Conservation (phyloP, 2,329 filamentous ascomycete species). For the Phyllosticta citribraziliensis region DNA sequence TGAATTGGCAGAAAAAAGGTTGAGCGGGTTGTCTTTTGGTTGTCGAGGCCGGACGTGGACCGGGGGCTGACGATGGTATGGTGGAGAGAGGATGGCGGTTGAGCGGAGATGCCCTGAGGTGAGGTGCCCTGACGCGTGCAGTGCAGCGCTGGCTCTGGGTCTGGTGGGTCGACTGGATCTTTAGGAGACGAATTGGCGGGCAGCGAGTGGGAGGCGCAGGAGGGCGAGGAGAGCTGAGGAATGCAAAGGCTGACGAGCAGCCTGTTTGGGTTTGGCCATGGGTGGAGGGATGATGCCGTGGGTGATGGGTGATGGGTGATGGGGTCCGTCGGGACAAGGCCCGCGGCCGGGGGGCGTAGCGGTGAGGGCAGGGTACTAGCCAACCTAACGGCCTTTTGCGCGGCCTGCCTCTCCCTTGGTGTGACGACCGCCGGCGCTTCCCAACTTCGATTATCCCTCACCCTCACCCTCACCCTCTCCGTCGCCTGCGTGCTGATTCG, state of each 20-base stretch:
- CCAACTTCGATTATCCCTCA: no score
- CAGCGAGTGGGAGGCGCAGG: not conserved
- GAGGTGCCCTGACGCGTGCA: no score
- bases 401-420: no score
- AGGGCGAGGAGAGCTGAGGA: not conserved
- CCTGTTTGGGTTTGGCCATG: not conserved
- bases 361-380: not conserved
- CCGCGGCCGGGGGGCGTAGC: not conserved
- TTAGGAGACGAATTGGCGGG: not conserved
- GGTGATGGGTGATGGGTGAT: no score
- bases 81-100: not conserved
- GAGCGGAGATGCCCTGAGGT: not conserved
- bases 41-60: not conserved
- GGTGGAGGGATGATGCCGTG: no score
- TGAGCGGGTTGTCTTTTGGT: not conserved
- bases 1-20: not conserved
- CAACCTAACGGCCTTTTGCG: no score
- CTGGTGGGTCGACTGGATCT: no score
- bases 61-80: not conserved
- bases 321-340: no score
- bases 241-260: not conserved
- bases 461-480: no score
- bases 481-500: no score
- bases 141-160: no score
- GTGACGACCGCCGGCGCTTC: no score